Conservation (phyloP, 1,284 basidiomycete species). For the Heterobasidion irregulare region DNA sequence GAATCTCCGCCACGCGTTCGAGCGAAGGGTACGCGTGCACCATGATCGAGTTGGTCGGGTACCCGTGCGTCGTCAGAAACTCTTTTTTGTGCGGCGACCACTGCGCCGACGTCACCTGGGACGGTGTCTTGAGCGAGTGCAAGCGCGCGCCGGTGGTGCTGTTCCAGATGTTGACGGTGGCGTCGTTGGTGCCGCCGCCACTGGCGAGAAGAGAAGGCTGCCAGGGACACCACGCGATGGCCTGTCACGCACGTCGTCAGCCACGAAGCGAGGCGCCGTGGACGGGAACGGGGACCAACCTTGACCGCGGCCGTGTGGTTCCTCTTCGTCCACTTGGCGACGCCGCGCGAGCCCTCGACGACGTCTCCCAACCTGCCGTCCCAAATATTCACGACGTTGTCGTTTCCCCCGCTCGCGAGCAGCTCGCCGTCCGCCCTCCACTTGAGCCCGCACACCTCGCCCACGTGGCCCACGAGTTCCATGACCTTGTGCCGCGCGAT, state of each 20-base stretch:
- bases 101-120: conserved; percentile 89
- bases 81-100: conserved; percentile 91
- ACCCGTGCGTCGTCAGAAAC: conserved; percentile 89
- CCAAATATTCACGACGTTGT: conserved; percentile 97
- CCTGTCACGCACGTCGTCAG: conserved; percentile 33
- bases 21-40: conserved; percentile 45
- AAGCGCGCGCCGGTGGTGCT: conserved; percentile 84
- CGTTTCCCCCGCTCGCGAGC: conserved; percentile 92
- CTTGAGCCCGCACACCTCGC: conserved; percentile 81
- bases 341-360: conserved; percentile 48
- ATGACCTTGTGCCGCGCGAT: conserved; percentile 83
- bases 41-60: conserved; percentile 53
- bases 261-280: background rate
- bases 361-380: conserved; percentile 74
- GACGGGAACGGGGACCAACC: conserved; percentile 28
- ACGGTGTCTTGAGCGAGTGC: conserved; percentile 75
- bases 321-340: conserved; percentile 85
- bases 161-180: conserved; percentile 92
- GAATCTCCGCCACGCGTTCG: conserved; percentile 78
- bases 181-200: conserved; percentile 93
- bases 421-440: conserved; percentile 83
- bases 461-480: conserved; percentile 82
- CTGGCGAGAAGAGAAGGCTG: conserved; percentile 87
- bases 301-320: conserved; percentile 96
- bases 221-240: conserved; percentile 97